Evolutionary conservation across 2,329 filamentous ascomycete species (phyloP).

Genomic region (Truncatella angustata): DNA sequence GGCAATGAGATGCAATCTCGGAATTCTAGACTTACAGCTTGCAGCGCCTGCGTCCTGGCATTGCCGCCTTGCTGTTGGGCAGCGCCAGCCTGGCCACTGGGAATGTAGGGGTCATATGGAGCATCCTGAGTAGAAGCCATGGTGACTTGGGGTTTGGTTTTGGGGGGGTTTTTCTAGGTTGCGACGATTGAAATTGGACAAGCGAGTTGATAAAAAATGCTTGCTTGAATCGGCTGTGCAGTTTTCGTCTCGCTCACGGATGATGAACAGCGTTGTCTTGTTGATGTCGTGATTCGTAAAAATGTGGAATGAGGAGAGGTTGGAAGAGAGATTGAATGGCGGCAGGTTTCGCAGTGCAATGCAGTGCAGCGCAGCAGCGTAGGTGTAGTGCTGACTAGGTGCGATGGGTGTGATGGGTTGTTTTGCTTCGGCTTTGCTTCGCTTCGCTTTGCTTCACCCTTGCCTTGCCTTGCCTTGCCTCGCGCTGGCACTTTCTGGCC

Average conservation of each 20-base stretch:
- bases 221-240: no score
- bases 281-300: slow-evolving; percentile 1
- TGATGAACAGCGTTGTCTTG: background rate
- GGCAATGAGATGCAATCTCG: slow-evolving; percentile 13
- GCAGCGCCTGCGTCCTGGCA: slow-evolving; percentile 63
- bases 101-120: slow-evolving; percentile 89
- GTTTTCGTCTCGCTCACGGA: background rate
- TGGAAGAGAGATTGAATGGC: background rate
- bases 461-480: no score
- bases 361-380: no score
- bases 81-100: slow-evolving; percentile 56
- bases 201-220: no score
- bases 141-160: slow-evolving; percentile 21
- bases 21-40: slow-evolving; percentile 65
- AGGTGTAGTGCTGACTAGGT: no score
- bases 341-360: background rate
- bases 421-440: no score
- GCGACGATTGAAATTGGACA: background rate
- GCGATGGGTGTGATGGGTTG: no score
- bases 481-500: no score
- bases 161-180: no score
- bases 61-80: slow-evolving; percentile 45
- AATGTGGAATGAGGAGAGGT: slow-evolving; percentile 11
- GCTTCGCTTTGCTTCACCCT: no score
- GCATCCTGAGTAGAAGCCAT: slow-evolving; percentile 53